These are phyloP conservation scores for Clonostachys rosea DNA, from an alignment of 2,329 filamentous ascomycete genomes.

Conservation along the genomic window DNA sequence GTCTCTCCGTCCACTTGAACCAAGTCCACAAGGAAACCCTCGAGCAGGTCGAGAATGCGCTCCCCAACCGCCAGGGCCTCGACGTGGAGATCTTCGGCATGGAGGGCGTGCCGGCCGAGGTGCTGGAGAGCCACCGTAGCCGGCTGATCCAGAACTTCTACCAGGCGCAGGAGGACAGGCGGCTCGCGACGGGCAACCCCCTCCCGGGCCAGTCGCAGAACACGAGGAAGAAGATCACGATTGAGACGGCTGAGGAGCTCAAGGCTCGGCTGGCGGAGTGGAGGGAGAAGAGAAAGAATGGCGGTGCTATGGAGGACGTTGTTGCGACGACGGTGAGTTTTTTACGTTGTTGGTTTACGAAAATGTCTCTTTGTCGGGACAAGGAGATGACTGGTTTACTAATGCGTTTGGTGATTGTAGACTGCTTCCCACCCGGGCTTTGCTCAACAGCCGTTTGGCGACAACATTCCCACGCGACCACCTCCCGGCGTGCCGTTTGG, in stretches of 20 bases:
- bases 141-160: constrained; percentile 83
- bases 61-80: constrained; percentile 78
- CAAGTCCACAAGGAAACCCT: constrained; percentile 97
- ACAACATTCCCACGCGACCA: constrained; percentile 36
- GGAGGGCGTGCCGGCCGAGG: constrained; percentile 89
- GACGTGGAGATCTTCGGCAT: constrained; percentile 98
- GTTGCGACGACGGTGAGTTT: constrained; percentile 31
- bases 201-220: constrained; percentile 65
- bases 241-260: constrained; percentile 72
- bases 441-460: too few species aligned
- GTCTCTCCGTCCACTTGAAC: constrained; percentile 94
- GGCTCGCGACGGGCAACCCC: constrained; percentile 79
- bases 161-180: constrained; percentile 77
- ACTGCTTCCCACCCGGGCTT: too few species aligned
- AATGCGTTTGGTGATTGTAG: too few species aligned
- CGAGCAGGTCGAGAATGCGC: constrained; percentile 83
- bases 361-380: too few species aligned
- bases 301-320: constrained; percentile 36
- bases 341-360: background rate
- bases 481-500: constrained; percentile 32
- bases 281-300: constrained; percentile 47
- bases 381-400: too few species aligned
- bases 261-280: constrained; percentile 76
- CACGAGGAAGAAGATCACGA: constrained; percentile 65
- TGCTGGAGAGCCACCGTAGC: constrained; percentile 78